Evolutionary conservation across 169 alveolate genomes (phyloP), one percentile per base, ranked within the genome.

Genomic region (Cyclospora cayetanensis): DNA sequence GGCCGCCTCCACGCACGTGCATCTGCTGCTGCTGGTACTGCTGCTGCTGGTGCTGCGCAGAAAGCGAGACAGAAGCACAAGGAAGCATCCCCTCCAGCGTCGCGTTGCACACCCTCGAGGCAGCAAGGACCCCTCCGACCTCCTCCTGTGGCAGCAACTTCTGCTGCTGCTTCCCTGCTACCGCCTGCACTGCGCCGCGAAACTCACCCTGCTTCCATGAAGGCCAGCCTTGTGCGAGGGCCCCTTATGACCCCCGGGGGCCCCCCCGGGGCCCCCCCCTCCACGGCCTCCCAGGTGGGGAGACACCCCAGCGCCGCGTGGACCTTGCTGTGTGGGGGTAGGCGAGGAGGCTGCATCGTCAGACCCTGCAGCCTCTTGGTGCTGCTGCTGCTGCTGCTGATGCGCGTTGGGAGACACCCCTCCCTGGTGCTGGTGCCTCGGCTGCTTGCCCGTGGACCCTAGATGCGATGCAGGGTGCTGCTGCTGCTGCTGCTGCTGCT

Each of bases 341-440:
- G 70, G 70, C 22, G 55, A 46, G 15, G 55, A 15, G 7, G 55
- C 55, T 55, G 70, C 70, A 15, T 20, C 70, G 9, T 20, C 70
- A 15, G 70, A 4, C n/a, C 31, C 70, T 55, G 70, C 70, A 4
- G 70, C 70, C 27, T 7, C 70, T 4, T 55, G 31, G 7, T 55
- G 70, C 29, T 55, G 70, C 70, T 55, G 70, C 70, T 55, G 70
- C 70, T 55, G 70, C 70, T 55, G 70, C 70, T 55, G 70, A n/a
- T n/a, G n/a, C n/a, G n/a, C n/a, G n/a, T n/a, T n/a, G n/a, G n/a
- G n/a, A n/a, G n/a, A n/a, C n/a, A n/a, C n/a, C n/a, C n/a, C n/a
- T n/a, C n/a, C n/a, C 70, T 55, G 70, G 34, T 55, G 70, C 70
- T 55, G 70, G 34, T 55, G 70, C 70, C 27, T 7, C 70, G 9